phyloP scores from a whole-genome alignment of 148 eudicot species.

The Hydrangea macrophylla region DNA sequence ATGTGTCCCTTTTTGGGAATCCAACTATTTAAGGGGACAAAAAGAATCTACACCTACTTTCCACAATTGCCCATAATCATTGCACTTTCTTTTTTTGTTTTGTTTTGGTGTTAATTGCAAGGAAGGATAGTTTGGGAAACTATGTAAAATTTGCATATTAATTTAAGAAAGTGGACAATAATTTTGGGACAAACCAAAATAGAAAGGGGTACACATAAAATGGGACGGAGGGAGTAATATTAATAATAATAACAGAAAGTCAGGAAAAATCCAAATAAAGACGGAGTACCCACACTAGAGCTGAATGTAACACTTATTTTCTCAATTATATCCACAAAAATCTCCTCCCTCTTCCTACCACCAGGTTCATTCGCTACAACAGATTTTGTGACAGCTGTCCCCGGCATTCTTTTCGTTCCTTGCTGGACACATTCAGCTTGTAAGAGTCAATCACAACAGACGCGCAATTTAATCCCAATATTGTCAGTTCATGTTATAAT shows the following conservation, averaged over 20 bases:
- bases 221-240: no score
- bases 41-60: no score
- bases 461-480: background rate
- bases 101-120: no score
- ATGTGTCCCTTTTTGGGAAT: no score
- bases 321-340: slow-evolving; percentile 95
- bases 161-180: no score
- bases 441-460: slow-evolving; percentile 15
- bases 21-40: no score
- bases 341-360: slow-evolving; percentile 94
- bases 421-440: slow-evolving; percentile 53
- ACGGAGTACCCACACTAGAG: slow-evolving; percentile 70
- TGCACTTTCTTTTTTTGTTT: no score
- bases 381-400: slow-evolving; percentile 94
- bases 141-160: no score
- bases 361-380: slow-evolving; percentile 97
- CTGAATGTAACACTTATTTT: slow-evolving; percentile 96
- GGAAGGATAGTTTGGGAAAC: no score
- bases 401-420: slow-evolving; percentile 96
- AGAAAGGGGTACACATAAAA: no score
- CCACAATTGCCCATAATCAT: no score
- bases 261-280: slow-evolving; percentile 10
- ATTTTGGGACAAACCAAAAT: no score
- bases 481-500: background rate
- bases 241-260: background rate